phyloP scores from a whole-genome alignment of 106 monocot genomes.

The Posidonia australis region DNA sequence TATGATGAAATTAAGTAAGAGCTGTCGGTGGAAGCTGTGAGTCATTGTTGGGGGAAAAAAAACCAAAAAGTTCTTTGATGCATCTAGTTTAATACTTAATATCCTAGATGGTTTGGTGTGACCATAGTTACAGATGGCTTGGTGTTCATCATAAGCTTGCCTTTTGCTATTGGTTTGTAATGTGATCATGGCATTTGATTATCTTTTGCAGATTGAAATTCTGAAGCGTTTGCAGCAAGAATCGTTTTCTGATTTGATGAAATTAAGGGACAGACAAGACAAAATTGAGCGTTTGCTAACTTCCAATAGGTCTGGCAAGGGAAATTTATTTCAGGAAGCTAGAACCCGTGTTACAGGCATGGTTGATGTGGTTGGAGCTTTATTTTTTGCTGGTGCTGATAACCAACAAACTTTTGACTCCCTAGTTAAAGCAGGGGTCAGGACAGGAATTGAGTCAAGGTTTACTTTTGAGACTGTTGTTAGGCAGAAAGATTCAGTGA shows the following conservation, averaged over 20 bases:
- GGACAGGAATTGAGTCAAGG: conserved; percentile 49
- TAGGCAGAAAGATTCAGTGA: conserved; percentile 43
- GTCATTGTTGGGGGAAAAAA: too few relatives aligned
- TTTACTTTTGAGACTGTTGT: conserved; percentile 66
- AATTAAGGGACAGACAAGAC: conserved; percentile 68
- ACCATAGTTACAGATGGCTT: too few relatives aligned
- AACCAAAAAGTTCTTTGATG: too few relatives aligned
- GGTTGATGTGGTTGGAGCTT: conserved; percentile 40
- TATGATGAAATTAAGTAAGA: too few relatives aligned
- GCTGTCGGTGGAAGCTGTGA: too few relatives aligned
- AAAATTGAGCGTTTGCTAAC: conserved; percentile 50
- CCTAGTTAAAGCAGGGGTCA: conserved; percentile 35
- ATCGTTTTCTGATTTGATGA: conserved; percentile 74
- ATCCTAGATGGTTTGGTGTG: too few relatives aligned
- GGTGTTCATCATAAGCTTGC: too few relatives aligned
- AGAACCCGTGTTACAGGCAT: conserved; percentile 52
- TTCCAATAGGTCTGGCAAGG: conserved; percentile 39
- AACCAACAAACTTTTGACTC: conserved; percentile 12
- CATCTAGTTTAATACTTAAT: too few relatives aligned
- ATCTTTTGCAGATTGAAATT: conserved; percentile 48
- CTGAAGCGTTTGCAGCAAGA: conserved; percentile 75
- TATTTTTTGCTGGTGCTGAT: conserved; percentile 34
- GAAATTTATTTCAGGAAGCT: conserved; percentile 41
- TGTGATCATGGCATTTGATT: neutral
- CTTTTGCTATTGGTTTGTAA: too few relatives aligned